Evolutionary conservation across 331 rosid genomes (phyloP).

Genomic region (Ulmus americana): DNA sequence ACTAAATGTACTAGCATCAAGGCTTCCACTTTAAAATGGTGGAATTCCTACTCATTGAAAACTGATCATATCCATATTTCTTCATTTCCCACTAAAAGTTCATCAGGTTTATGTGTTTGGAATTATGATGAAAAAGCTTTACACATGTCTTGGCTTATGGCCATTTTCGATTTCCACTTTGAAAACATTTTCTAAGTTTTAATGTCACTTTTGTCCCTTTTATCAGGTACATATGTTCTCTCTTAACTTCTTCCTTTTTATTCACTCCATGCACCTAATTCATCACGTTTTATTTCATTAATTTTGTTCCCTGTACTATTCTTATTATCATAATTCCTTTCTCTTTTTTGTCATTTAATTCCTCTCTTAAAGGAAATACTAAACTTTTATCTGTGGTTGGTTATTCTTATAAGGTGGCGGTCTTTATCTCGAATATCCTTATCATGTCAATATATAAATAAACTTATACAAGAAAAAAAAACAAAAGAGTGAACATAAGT

Average conservation of each 20-base stretch:
- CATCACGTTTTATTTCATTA: background rate
- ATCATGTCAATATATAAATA: too few relatives aligned
- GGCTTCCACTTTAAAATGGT: slow-evolving; percentile 30
- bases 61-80: slow-evolving; percentile 17
- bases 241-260: background rate
- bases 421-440: too few relatives aligned
- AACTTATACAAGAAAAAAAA: too few relatives aligned
- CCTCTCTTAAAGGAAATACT: too few relatives aligned
- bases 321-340: too few relatives aligned
- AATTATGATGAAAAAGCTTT: slow-evolving; percentile 8
- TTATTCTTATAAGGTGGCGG: too few relatives aligned
- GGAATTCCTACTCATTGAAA: slow-evolving; percentile 34
- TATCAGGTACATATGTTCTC: slow-evolving; percentile 8
- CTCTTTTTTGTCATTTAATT: too few relatives aligned
- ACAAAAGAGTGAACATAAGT: too few relatives aligned
- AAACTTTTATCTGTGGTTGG: too few relatives aligned
- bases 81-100: slow-evolving; percentile 10
- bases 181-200: slow-evolving; percentile 22
- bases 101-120: background rate
- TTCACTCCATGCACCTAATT: background rate
- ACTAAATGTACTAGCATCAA: background rate
- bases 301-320: too few relatives aligned
- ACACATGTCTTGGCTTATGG: slow-evolving; percentile 12
- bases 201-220: slow-evolving; percentile 25
- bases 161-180: slow-evolving; percentile 28